Evolutionary conservation across 2,329 filamentous ascomycete species (phyloP).

Genomic region (Tolypocladium ovalisporum): DNA sequence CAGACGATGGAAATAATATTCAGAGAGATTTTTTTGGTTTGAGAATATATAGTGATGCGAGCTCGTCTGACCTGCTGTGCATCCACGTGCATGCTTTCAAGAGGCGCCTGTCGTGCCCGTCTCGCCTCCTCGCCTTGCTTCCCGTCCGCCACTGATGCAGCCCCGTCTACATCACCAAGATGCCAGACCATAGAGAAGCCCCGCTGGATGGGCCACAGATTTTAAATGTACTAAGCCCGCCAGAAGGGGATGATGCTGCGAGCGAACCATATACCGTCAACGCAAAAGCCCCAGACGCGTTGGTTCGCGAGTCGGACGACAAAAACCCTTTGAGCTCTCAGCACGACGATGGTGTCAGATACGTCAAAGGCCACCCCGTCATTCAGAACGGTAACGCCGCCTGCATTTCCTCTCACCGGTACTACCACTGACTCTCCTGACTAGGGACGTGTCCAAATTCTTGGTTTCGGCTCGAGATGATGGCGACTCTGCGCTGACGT

Average conservation of each 20-base stretch:
- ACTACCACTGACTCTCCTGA: neutral
- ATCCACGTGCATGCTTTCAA: neutral
- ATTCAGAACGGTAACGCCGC: neutral
- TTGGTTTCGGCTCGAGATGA: constrained; percentile 10
- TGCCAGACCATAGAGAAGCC: neutral
- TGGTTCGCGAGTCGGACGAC: neutral
- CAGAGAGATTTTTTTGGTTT: neutral
- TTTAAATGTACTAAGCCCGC: neutral
- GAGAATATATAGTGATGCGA: too few species aligned
- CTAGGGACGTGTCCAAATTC: constrained; percentile 9
- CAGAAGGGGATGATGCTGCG: neutral
- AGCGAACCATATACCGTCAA: neutral
- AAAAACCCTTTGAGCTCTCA: neutral
- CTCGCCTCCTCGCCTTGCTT: neutral
- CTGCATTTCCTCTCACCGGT: neutral
- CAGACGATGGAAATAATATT: neutral
- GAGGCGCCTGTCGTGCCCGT: neutral
- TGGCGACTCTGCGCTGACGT: constrained; percentile 9
- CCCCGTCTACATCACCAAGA: neutral
- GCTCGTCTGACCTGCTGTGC: too few species aligned
- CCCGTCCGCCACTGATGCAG: too few species aligned
- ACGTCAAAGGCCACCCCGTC: neutral
- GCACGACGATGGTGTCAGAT: neutral
- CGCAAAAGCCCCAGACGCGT: neutral
- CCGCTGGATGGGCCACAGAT: neutral